Base-by-base conservation (phyloP, 352 stramenopile genomes). In the Phytophthora pini region DNA sequence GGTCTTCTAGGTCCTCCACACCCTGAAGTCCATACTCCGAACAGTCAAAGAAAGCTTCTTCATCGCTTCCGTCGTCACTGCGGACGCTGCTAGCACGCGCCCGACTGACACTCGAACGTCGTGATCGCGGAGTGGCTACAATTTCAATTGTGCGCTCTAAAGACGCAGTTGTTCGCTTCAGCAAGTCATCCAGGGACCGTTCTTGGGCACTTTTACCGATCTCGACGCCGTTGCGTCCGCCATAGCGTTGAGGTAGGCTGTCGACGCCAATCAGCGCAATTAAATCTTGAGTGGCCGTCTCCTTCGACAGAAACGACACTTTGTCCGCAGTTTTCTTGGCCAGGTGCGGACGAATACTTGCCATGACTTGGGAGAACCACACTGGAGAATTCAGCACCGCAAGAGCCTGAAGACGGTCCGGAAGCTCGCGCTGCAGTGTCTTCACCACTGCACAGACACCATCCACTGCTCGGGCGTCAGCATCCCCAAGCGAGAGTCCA, bases 361-460 rank as follows among this genome's bases (percentile, higher is more conserved):
- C 70, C 83, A 92, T 90, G 10, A 92, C 84, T 55, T 94, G 84
- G 9, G 86, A 92, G 56, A 94, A 94, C 86, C 86, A 94, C 31
- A 92, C 81, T 0, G 86, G 86, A 0, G 83, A 68, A 26, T 94
- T 92, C 9, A 92, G 65, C 34, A 94, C 82, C 1, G 79, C 79
- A 0, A 94, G 47, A 1, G 82, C 57, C 29, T 87, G 68, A 10
- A 94, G 55, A 29, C 77, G 82, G 40, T 92, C 84, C 0, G 86
- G 86, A 26, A 94, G 80, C 17, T 86, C 76, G 6, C 76, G 74
- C 50, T 92, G 82, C 8, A 94, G 17, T 11, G 76, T 78, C 12
- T 74, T 76, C n/a, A 92, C 72, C 5, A 94, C 71, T 4, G 72
- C 56, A 27, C 68, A 78, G 10, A 75, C 81, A 32, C 77, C 76